Evolutionary conservation across 1,139 yeast genomes (phyloP).

Genomic region (Hyphopichia buzzinii): DNA sequence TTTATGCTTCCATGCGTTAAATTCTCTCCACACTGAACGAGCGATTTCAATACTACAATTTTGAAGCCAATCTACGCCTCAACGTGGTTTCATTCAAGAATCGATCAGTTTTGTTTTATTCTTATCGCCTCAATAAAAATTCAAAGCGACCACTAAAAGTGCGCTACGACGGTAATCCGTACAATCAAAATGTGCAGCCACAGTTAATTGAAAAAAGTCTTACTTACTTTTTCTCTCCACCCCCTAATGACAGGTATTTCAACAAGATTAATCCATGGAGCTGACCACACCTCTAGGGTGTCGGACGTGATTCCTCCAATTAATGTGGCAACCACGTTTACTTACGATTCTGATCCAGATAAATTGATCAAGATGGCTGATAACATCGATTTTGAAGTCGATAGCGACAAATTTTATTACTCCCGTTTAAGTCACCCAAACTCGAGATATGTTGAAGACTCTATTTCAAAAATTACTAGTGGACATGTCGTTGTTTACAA

Average conservation of each 20-base stretch:
- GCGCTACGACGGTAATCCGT: no score
- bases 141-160: no score
- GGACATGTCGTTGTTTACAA: slow-evolving; percentile 61
- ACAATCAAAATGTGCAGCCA: no score
- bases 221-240: no score
- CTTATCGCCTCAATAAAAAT: no score
- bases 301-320: slow-evolving; percentile 77
- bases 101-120: no score
- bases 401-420: slow-evolving; percentile 41
- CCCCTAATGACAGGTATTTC: slow-evolving; percentile 50
- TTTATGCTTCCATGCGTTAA: no score
- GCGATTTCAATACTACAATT: no score
- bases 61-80: no score
- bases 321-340: slow-evolving; percentile 75
- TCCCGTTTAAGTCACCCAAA: slow-evolving; percentile 77
- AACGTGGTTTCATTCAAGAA: no score
- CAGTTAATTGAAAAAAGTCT: no score
- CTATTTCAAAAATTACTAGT: slow-evolving; percentile 57
- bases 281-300: slow-evolving; percentile 44
- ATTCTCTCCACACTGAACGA: no score
- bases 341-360: slow-evolving; percentile 60
- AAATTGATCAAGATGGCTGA: slow-evolving; percentile 45
- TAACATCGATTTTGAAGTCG: slow-evolving; percentile 11
- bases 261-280: slow-evolving; percentile 62
- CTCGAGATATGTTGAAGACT: slow-evolving; percentile 62